These are phyloP conservation scores for Kwoniella shivajii DNA, from an alignment of 1,284 basidiomycete species.

Conservation along the genomic window DNA sequence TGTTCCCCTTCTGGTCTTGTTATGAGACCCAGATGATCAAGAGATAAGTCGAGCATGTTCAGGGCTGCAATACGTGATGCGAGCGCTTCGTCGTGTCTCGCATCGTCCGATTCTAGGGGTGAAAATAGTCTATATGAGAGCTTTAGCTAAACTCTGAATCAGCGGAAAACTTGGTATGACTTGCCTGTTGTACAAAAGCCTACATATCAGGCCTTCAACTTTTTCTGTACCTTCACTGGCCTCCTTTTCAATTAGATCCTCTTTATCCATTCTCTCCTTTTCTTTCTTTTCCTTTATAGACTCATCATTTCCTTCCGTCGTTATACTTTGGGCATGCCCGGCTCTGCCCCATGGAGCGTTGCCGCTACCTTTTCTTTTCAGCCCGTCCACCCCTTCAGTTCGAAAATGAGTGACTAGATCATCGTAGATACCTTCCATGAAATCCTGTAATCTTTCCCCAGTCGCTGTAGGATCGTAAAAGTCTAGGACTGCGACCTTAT, in stretches of 20 bases:
- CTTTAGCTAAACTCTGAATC: neutral
- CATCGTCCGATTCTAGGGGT: slow-evolving; percentile 71
- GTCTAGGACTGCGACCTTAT: slow-evolving; percentile 28
- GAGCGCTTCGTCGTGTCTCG: slow-evolving; percentile 81
- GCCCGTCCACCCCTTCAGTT: slow-evolving; percentile 24
- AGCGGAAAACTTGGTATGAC: slow-evolving; percentile 20
- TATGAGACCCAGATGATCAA: slow-evolving; percentile 83
- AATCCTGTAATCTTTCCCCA: slow-evolving; percentile 68
- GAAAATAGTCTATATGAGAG: slow-evolving; percentile 61
- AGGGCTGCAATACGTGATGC: slow-evolving; percentile 85
- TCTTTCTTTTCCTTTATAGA: slow-evolving; percentile 18
- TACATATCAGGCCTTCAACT: slow-evolving; percentile 70
- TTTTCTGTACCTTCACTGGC: slow-evolving; percentile 62
- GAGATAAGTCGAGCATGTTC: slow-evolving; percentile 80
- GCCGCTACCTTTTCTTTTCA: slow-evolving; percentile 39
- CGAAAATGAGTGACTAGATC: slow-evolving; percentile 56
- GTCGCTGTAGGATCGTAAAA: slow-evolving; percentile 52
- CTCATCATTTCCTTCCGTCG: slow-evolving; percentile 20
- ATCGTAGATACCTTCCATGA: slow-evolving; percentile 66
- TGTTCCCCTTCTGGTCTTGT: slow-evolving; percentile 59
- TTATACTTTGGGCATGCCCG: neutral
- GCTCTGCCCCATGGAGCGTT: slow-evolving; percentile 18
- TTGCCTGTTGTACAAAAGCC: slow-evolving; percentile 71
- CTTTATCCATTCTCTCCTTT: slow-evolving; percentile 35
- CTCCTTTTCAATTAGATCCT: slow-evolving; percentile 52